Evolutionary conservation across 83 land plant genomes (phyloP), one percentile per base, ranked within the genome.

Genomic region (Thuja plicata): DNA sequence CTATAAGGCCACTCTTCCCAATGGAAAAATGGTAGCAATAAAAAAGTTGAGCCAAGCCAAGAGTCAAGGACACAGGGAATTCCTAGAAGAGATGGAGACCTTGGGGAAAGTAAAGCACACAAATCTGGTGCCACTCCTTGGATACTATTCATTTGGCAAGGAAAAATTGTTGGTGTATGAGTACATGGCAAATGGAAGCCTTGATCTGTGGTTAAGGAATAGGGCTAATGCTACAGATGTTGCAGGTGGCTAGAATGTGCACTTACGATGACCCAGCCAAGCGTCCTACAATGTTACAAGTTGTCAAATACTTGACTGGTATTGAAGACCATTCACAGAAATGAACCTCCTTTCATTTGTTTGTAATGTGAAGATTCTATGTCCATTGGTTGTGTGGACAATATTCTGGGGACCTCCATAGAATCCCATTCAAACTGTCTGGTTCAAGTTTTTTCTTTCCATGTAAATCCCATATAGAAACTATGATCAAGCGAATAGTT

Each of bases 201-300:
- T 92, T 40, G 93, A 92, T 38, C 73, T 87, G 30, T 93, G 92
- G 93, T 74, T 90, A 32, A 77, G 88, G 30, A 90, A 92, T 71
- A 88, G 87, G 46, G 88, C 83, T 87, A 80, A 94, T 94, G 92
- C 89, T 94, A 76, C 86, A 89, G 89, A 88, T 92, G 78, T 91
- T 95, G 87, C 90, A 90, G 87, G 91, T 78, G 81, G 81, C 81
- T 37, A 84, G 37, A 52, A 84, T 84, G 60, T 95, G 95, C 92
- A 79, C 90, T 13, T 87, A 85, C 45, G 96, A 94, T 32, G 88
- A 90, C 87, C 97, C 97, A 54, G 89, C 88, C 2, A 91, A 88
- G n/a, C 88, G 94, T 34, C 97, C 97, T 86, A 93, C 97, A 34
- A 95, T 95, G 96, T 94, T 94, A 21, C 89, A 95, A 3, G 97